Evolutionary conservation across 345 rosid species (phyloP).

Genomic region (Rhizophora apiculata): DNA sequence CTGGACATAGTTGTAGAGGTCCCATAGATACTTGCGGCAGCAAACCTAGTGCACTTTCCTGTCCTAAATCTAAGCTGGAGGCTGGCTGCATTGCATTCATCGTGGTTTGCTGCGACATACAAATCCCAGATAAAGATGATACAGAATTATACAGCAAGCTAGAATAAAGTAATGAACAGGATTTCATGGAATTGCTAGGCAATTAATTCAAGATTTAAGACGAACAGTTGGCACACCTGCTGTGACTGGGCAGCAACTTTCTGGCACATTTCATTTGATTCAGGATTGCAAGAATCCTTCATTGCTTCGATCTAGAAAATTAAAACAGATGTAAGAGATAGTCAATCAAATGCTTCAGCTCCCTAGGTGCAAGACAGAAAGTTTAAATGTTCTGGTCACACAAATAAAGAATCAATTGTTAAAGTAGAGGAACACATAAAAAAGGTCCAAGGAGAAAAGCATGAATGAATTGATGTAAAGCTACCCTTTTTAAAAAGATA

Average conservation of each 20-base stretch:
- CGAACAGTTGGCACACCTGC: conserved; percentile 40
- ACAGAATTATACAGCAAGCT: conserved; percentile 63
- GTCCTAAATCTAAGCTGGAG: conserved; percentile 46
- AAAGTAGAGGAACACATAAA: neutral
- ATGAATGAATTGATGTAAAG: too few relatives aligned
- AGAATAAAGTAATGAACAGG: neutral
- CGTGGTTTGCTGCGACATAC: conserved; percentile 55
- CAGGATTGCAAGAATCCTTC: conserved; percentile 65
- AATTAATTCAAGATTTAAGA: conserved; percentile 10
- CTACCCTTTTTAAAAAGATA: too few relatives aligned
- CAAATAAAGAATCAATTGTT: neutral
- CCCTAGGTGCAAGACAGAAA: too few relatives aligned
- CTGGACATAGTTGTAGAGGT: conserved; percentile 59
- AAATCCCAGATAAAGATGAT: conserved; percentile 61
- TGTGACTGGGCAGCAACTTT: conserved; percentile 57
- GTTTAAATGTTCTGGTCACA: neutral
- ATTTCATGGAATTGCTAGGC: neutral
- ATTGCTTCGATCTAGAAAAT: conserved; percentile 49
- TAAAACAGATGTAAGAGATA: neutral
- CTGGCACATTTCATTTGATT: conserved; percentile 62
- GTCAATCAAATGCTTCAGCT: neutral
- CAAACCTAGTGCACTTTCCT: conserved; percentile 34
- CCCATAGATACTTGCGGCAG: conserved; percentile 51
- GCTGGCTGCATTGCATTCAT: conserved; percentile 55
- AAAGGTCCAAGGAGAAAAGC: neutral